Evolutionary conservation across 352 stramenopile species (phyloP), one percentile per base, ranked within the genome.

Genomic region (Phytopythium mirpurense): DNA sequence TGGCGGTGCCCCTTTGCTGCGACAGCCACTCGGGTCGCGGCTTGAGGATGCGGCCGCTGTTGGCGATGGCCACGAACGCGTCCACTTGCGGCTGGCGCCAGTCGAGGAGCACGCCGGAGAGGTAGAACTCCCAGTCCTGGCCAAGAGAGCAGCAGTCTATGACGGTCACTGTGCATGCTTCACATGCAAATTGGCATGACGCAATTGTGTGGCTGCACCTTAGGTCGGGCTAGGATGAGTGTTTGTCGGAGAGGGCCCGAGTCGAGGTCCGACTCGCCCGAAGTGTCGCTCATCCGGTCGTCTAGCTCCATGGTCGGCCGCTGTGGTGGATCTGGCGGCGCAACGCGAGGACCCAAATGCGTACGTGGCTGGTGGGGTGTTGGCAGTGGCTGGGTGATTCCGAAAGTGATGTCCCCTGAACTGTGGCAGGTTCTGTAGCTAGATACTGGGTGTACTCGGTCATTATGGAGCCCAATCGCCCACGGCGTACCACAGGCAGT

Each of bases 211-310:
- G 38, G 7, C 2, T 19, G 38, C 12, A 44, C 38, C 10, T 34
- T 5, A 19, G 42, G 42, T 4, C 24, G 14, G 21, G 23, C 19
- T 18, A 42, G 38, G 9, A 44, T 2, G 34, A 2, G n/a, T 4
- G 19, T 12, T 7, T 14, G n/a, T 9, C 12, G 11, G 16, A 2
- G 16, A 2, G 2, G 16, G 6, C 5, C 16, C 12, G 15, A 16
- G 44, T 50, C 44, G 44, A 37, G 15, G 24, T 50, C 44, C 44
- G 44, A 50, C 24, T 50, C 44, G 44, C 24, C 27, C 26, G 44
- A 50, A 15, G 44, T 50, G 27, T 50, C 21, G 19, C 41, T 46
- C 14, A 16, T 16, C 21, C 24, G 19, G 21, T 31, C 41, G 11
- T 31, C 14, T 21, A 6, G 12, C 0, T 35, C 26, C 42, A 31